Conservation (phyloP, 1,139 yeast genomes). For the Kodamaea arcana region DNA sequence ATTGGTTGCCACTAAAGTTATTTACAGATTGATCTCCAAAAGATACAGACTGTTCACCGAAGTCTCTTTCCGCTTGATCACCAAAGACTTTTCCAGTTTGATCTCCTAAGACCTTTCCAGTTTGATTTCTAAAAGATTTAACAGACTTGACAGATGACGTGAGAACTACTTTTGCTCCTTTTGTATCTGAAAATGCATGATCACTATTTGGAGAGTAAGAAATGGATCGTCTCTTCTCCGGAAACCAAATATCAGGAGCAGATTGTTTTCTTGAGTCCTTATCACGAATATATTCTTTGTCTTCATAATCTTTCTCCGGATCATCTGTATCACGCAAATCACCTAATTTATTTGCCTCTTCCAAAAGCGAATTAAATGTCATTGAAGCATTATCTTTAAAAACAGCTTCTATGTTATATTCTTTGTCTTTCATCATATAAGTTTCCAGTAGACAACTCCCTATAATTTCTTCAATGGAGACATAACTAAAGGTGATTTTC, state of each 20-base stretch:
- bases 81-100: too few species aligned
- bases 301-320: not conserved
- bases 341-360: constrained; percentile 3
- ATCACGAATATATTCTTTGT: not conserved
- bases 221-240: constrained; percentile 4
- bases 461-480: constrained; percentile 61
- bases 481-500: constrained; percentile 49
- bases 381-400: not conserved
- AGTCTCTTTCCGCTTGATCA: too few species aligned
- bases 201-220: constrained; percentile 1
- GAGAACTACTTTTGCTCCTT: not conserved
- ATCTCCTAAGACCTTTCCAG: too few species aligned
- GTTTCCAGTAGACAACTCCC: constrained; percentile 41
- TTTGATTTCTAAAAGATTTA: too few species aligned
- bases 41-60: too few species aligned
- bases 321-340: constrained; percentile 1
- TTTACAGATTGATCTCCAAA: too few species aligned
- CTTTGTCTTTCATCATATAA: constrained; percentile 1
- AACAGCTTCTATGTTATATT: not conserved
- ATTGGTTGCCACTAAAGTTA: too few species aligned
- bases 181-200: not conserved
- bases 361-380: constrained; percentile 2
- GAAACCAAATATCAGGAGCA: constrained; percentile 1
- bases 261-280: constrained; percentile 1
- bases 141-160: not conserved